Conservation (phyloP, 2,329 filamentous ascomycete species). For the Pyrenochaeta sp. region DNA sequence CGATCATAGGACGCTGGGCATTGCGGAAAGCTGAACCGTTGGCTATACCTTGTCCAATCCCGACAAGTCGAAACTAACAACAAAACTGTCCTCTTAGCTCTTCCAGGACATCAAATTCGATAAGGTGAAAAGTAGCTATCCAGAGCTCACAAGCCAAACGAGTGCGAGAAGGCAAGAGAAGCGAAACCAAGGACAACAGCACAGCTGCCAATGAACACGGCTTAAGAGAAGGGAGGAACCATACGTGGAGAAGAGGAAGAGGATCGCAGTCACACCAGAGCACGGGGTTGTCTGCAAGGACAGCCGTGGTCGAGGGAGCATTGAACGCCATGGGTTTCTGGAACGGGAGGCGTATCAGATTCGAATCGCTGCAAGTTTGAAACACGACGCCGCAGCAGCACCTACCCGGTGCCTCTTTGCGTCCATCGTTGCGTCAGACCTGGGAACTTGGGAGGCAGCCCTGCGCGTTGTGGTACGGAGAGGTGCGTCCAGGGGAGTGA, state of each 20-base stretch:
- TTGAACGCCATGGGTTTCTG: slow-evolving; percentile 45
- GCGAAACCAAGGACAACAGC: slow-evolving; percentile 48
- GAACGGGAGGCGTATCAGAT: slow-evolving; percentile 43
- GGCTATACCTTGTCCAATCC: slow-evolving; percentile 23
- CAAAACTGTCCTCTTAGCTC: slow-evolving; percentile 7
- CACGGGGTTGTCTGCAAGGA: slow-evolving; percentile 37
- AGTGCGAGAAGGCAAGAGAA: slow-evolving; percentile 39
- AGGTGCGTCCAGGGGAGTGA: slow-evolving; percentile 6
- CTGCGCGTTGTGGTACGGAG: slow-evolving; percentile 18
- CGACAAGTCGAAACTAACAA: slow-evolving; percentile 21
- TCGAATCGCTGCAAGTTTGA: slow-evolving; percentile 27
- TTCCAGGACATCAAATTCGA: slow-evolving; percentile 7
- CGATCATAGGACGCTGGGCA: slow-evolving; percentile 40
- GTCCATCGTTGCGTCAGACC: slow-evolving; percentile 23
- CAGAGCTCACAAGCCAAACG: slow-evolving; percentile 42
- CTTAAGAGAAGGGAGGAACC: slow-evolving; percentile 31
- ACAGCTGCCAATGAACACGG: slow-evolving; percentile 46
- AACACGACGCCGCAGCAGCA: slow-evolving; percentile 31
- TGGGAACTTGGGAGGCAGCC: slow-evolving; percentile 6
- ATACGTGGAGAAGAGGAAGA: slow-evolving; percentile 34
- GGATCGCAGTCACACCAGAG: slow-evolving; percentile 40
- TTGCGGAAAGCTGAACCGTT: slow-evolving; percentile 34
- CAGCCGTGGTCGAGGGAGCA: slow-evolving; percentile 40
- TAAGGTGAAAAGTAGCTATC: slow-evolving; percentile 21
- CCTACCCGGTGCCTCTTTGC: slow-evolving; percentile 26